Conservation (phyloP, 345 rosid genomes). For the Salix koriyanagi region DNA sequence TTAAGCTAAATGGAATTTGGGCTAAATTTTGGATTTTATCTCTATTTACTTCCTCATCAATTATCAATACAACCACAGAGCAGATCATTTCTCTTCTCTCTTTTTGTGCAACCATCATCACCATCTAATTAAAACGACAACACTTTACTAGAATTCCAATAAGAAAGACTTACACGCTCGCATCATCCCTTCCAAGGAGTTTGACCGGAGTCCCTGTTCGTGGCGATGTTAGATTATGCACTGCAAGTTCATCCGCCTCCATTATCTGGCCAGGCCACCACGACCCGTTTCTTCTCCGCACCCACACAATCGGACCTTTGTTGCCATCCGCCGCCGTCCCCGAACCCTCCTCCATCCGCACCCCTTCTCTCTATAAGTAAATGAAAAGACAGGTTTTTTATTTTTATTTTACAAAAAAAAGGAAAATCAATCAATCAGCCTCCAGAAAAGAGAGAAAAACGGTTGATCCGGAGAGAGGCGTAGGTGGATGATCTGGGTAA, state of each 20-base stretch:
- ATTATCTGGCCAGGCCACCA: conserved; percentile 99
- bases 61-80: neutral
- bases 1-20: neutral
- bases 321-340: conserved; percentile 35
- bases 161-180: conserved; percentile 77
- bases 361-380: neutral
- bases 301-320: conserved; percentile 88
- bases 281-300: conserved; percentile 93
- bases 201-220: conserved; percentile 97
- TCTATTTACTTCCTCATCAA: neutral
- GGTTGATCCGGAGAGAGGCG: conserved; percentile 36
- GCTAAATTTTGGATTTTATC: neutral
- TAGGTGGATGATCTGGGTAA: conserved; percentile 25
- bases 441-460: conserved; percentile 37
- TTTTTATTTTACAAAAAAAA: conserved; percentile 9
- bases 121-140: neutral
- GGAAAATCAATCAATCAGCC: conserved; percentile 29
- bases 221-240: conserved; percentile 74
- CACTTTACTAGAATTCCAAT: neutral
- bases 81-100: neutral
- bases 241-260: conserved; percentile 72
- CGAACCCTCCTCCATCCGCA: conserved; percentile 50
- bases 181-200: conserved; percentile 98
- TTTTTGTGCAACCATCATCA: neutral
- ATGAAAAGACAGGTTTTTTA: conserved; percentile 5